A percentile compares a stretch with the other conserved stretches of the same genome.
phyloP scores from a whole-genome alignment of 2,329 filamentous ascomycete genomes.

The Scedosporium minutisporum region DNA sequence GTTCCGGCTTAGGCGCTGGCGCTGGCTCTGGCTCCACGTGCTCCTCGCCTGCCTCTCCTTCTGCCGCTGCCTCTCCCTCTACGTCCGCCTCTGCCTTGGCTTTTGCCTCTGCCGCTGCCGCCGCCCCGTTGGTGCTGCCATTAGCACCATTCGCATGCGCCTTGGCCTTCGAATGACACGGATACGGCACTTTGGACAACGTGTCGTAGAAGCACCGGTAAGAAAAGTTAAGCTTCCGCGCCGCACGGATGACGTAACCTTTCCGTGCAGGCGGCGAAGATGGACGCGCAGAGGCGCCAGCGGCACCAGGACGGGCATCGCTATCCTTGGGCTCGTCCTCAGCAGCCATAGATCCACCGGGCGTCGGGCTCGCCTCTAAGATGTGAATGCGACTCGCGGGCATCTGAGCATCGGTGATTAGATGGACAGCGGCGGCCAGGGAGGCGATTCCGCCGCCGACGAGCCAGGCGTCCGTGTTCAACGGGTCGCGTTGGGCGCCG shows the following conservation, averaged over 20 bases:
- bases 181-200: constrained; percentile 8
- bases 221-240: constrained; percentile 22
- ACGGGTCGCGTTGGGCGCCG: background rate
- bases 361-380: constrained; percentile 17
- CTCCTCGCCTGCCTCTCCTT: background rate
- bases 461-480: constrained; percentile 19
- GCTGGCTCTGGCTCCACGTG: background rate
- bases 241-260: constrained; percentile 25
- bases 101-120: background rate
- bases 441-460: constrained; percentile 24
- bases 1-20: background rate
- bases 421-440: constrained; percentile 23
- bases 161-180: background rate
- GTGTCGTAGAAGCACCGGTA: constrained; percentile 21
- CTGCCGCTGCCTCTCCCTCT: background rate
- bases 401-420: constrained; percentile 23
- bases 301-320: too few relatives aligned
- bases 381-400: constrained; percentile 23
- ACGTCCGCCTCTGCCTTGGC: background rate
- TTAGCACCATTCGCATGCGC: background rate
- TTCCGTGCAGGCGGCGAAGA: constrained; percentile 8
- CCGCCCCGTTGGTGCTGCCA: background rate
- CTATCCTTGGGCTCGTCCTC: background rate
- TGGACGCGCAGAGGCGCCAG: too few relatives aligned
- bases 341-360: constrained; percentile 19